phyloP scores from a whole-genome alignment of 2,329 filamentous ascomycete species.

The Setomelanomma holmii region DNA sequence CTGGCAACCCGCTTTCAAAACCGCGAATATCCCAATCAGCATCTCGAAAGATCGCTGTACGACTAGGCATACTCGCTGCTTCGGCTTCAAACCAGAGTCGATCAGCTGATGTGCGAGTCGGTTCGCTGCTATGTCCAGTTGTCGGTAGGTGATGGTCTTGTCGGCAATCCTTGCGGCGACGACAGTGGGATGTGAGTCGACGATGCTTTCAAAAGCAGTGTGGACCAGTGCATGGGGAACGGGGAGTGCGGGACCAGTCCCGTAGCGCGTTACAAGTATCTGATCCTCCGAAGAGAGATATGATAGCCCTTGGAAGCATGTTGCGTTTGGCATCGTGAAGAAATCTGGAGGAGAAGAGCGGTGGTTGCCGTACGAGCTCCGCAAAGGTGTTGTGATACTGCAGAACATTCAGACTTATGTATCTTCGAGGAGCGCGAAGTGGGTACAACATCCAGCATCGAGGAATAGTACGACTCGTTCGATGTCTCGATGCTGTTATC shows the following conservation, averaged over 20 bases:
- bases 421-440: background rate
- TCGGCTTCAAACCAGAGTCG: conserved; percentile 30
- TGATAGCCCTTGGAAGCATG: conserved; percentile 17
- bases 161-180: conserved; percentile 31
- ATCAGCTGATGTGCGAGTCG: conserved; percentile 42
- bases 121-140: conserved; percentile 40
- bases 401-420: conserved; percentile 2
- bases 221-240: conserved; percentile 30
- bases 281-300: conserved; percentile 27
- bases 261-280: conserved; percentile 28
- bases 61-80: conserved; percentile 62
- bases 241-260: conserved; percentile 25
- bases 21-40: conserved; percentile 64
- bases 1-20: conserved; percentile 65
- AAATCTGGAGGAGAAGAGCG: background rate
- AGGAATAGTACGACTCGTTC: background rate
- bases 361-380: background rate
- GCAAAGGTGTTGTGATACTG: background rate
- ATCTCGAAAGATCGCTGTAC: conserved; percentile 64
- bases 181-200: conserved; percentile 26
- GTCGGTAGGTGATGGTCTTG: conserved; percentile 35
- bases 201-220: conserved; percentile 37
- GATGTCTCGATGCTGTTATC: background rate
- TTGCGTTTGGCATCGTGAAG: conserved; percentile 5
- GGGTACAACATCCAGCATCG: background rate